phyloP scores from a whole-genome alignment of 371 early-diverging fungal genomes.

The Thermomucor indicae-seudaticae region DNA sequence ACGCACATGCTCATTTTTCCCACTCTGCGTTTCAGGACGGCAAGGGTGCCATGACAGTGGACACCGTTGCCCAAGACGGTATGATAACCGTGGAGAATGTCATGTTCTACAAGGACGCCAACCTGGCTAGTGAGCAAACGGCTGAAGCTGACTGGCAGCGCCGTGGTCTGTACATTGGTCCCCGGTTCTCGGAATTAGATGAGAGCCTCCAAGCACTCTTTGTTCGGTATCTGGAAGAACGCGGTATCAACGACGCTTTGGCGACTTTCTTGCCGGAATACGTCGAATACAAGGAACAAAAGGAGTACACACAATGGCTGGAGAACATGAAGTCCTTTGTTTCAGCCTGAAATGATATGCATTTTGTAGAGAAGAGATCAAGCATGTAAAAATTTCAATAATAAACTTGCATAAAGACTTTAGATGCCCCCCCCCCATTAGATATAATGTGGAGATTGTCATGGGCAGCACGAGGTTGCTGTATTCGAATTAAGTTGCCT shows the following conservation, averaged over 20 bases:
- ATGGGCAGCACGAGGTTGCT: too few species aligned
- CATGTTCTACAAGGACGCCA: constrained; percentile 64
- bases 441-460: too few species aligned
- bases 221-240: constrained; percentile 83
- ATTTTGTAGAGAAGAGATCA: too few species aligned
- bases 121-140: constrained; percentile 63
- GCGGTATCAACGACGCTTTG: constrained; percentile 78
- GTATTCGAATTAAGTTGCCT: too few species aligned
- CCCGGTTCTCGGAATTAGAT: constrained; percentile 88
- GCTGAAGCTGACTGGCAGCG: constrained; percentile 93
- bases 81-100: constrained; percentile 83
- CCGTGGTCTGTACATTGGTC: constrained; percentile 87
- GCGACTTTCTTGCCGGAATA: constrained; percentile 85
- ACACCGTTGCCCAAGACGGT: constrained; percentile 79
- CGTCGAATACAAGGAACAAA: constrained; percentile 93
- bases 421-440: too few species aligned
- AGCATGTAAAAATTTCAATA: too few species aligned
- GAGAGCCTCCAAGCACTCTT: constrained; percentile 80
- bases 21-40: constrained; percentile 29
- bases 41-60: constrained; percentile 76
- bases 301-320: constrained; percentile 89
- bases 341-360: constrained; percentile 59
- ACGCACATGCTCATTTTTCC: neutral
- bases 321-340: constrained; percentile 76
- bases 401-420: too few species aligned